Evolutionary conservation across 192 early-diverging fungal species (phyloP).

Genomic region (Phycomyces nitens): DNA sequence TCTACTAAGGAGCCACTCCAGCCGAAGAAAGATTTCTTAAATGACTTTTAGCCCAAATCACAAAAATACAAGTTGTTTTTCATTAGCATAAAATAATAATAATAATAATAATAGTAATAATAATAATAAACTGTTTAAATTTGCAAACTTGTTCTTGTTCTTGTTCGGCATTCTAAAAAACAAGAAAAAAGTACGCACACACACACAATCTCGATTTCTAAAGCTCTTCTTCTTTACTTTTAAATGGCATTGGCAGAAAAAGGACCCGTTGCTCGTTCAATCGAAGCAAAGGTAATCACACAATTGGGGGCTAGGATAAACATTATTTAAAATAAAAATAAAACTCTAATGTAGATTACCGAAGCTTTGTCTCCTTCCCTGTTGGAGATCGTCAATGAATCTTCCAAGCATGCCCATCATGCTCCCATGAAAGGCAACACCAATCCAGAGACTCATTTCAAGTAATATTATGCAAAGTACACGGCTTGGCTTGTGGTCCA

Average conservation of each 20-base stretch:
- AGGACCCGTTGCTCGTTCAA: background rate
- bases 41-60: no score
- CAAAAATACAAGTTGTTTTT: no score
- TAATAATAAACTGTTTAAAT: background rate
- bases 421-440: slow-evolving; percentile 73
- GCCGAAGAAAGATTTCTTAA: no score
- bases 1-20: slow-evolving; percentile 2
- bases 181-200: background rate
- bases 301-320: background rate
- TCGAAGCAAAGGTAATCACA: background rate
- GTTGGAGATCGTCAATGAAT: slow-evolving; percentile 74
- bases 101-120: background rate
- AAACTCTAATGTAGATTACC: background rate
- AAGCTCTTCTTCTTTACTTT: background rate
- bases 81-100: background rate
- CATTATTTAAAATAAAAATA: background rate
- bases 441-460: slow-evolving; percentile 77
- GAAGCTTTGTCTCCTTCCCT: slow-evolving; percentile 46
- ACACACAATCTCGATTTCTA: background rate
- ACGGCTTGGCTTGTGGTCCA: no score
- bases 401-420: slow-evolving; percentile 70
- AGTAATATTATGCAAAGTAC: slow-evolving; percentile 30
- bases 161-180: background rate
- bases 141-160: background rate
- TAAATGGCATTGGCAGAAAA: background rate